Conservation (phyloP, 2,329 filamentous ascomycete genomes). For the Calonectria ilicicola region DNA sequence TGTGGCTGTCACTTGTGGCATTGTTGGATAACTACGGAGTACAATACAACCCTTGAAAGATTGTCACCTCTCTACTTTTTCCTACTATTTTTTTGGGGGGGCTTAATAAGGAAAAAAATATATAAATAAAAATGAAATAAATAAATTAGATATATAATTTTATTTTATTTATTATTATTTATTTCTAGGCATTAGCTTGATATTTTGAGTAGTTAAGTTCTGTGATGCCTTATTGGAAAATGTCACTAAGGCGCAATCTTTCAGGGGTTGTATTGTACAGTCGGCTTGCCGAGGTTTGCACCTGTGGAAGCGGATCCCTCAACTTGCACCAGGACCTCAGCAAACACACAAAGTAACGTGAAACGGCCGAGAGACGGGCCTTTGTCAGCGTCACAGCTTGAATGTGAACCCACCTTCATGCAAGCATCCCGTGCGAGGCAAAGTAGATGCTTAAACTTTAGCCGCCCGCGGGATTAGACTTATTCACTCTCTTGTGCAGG, state of each 20-base stretch:
- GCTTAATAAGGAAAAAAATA: too few species aligned
- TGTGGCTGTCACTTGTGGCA: neutral
- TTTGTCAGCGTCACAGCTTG: neutral
- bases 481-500: neutral
- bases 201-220: too few species aligned
- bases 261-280: too few species aligned
- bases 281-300: neutral
- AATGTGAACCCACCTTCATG: constrained; percentile 5
- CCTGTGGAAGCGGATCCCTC: neutral
- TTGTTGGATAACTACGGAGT: neutral
- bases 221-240: too few species aligned
- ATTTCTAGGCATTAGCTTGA: too few species aligned
- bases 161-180: too few species aligned
- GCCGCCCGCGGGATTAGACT: constrained; percentile 1
- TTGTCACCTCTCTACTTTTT: too few species aligned
- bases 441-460: neutral
- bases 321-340: neutral
- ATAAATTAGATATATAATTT: too few species aligned
- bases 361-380: constrained; percentile 4
- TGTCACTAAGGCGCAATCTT: too few species aligned
- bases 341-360: neutral
- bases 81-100: too few species aligned
- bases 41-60: too few species aligned
- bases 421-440: constrained; percentile 8
- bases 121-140: too few species aligned